A percentile compares a stretch with the other conserved stretches of the same genome.
Conservation (phyloP, 2,329 filamentous ascomycete genomes). For the Beauveria scarabaeidicola region DNA sequence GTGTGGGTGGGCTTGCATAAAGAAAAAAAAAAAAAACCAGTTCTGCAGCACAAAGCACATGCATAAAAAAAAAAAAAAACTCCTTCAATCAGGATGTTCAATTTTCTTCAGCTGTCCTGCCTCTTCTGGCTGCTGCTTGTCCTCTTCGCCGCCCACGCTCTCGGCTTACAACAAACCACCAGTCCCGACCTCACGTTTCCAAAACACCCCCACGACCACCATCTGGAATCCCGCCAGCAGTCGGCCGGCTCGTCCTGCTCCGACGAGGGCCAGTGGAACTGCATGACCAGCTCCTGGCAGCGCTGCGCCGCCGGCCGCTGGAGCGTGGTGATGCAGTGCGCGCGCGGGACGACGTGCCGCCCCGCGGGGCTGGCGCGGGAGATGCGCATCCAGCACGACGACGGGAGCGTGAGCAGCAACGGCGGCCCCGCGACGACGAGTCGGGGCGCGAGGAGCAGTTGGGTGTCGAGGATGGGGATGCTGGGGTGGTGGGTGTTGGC, state of each 20-base stretch:
- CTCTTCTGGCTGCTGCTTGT: background rate
- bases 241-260: constrained; percentile 31
- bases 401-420: constrained; percentile 12
- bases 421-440: constrained; percentile 1
- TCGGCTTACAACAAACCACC: background rate
- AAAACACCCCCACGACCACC: background rate
- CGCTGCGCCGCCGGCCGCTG: constrained; percentile 40
- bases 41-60: background rate
- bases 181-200: background rate
- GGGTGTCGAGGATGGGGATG: background rate
- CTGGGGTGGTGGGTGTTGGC: background rate
- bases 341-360: constrained; percentile 36
- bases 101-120: background rate
- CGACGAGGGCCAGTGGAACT: constrained; percentile 46
- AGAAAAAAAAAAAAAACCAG: background rate
- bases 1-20: too few relatives aligned
- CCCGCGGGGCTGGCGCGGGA: constrained; percentile 34
- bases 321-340: constrained; percentile 35
- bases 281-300: constrained; percentile 40
- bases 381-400: constrained; percentile 28
- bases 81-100: background rate
- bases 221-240: constrained; percentile 10
- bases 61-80: background rate
- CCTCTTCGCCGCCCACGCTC: background rate
- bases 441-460: background rate